Conservation (phyloP, 805 yeast species). For the Debaryomyces prosopidis region DNA sequence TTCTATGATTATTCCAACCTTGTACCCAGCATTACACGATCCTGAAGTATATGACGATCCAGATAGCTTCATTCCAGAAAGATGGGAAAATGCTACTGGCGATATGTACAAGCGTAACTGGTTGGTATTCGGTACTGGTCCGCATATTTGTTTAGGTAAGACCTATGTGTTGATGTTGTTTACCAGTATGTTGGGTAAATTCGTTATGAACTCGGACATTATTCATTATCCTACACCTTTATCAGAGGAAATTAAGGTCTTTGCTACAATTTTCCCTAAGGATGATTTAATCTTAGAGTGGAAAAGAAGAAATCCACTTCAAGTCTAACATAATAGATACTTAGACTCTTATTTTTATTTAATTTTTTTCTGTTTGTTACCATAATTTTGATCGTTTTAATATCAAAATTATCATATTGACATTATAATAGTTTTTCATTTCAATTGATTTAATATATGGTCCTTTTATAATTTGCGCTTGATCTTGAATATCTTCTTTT, state of each 20-base stretch:
- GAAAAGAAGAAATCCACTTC: slow-evolving; percentile 58
- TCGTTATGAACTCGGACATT: slow-evolving; percentile 77
- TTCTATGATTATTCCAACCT: slow-evolving; percentile 92
- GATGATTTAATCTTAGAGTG: slow-evolving; percentile 88
- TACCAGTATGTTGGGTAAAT: slow-evolving; percentile 89
- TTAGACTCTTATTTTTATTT: too few species aligned
- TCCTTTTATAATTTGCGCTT: too few species aligned
- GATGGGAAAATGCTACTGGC: slow-evolving; percentile 89
- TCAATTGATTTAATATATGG: not conserved
- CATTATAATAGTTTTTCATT: not conserved
- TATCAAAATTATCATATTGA: not conserved
- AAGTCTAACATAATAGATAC: slow-evolving; percentile 1
- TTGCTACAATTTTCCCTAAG: slow-evolving; percentile 97
- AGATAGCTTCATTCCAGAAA: slow-evolving; percentile 91
- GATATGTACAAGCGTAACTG: slow-evolving; percentile 81
- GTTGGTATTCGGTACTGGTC: slow-evolving; percentile 97
- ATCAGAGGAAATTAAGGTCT: slow-evolving; percentile 91
- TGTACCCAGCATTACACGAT: slow-evolving; percentile 95
- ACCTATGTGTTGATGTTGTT: slow-evolving; percentile 89
- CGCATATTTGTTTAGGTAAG: slow-evolving; percentile 95
- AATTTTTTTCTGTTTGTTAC: too few species aligned
- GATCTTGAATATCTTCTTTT: not conserved
- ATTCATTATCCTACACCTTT: slow-evolving; percentile 78
- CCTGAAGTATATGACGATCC: slow-evolving; percentile 96
- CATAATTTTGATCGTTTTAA: too few species aligned